Evolutionary conservation across 345 rosid species (phyloP).

Genomic region (Eucalyptus dawsonii): DNA sequence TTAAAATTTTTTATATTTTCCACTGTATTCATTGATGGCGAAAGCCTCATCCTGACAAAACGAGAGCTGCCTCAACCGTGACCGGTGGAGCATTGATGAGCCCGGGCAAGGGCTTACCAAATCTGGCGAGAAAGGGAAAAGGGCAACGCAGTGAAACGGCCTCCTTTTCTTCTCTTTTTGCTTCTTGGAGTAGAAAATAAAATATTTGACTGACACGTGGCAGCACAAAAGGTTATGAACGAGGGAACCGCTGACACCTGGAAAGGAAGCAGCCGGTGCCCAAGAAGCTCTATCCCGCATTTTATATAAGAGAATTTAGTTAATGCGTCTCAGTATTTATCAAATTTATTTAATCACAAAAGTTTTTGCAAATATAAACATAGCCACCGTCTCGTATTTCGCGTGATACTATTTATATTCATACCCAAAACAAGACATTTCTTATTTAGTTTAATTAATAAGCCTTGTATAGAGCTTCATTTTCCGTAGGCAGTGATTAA

Average conservation of each 20-base stretch:
- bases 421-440: background rate
- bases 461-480: background rate
- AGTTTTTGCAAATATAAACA: background rate
- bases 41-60: background rate
- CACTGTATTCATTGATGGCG: background rate
- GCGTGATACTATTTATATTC: background rate
- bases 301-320: background rate
- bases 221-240: background rate
- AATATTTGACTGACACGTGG: background rate
- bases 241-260: background rate
- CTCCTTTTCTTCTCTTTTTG: background rate
- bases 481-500: background rate
- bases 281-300: background rate
- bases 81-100: too few species aligned
- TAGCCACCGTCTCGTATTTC: background rate
- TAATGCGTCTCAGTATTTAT: background rate
- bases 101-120: too few species aligned
- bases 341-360: background rate
- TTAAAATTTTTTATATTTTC: too few species aligned
- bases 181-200: background rate
- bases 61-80: background rate
- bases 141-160: background rate
- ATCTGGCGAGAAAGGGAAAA: background rate
- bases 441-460: background rate
- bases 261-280: background rate